Base-by-base conservation (phyloP, 805 yeast genomes). In the Kregervanrija fluxuum region DNA sequence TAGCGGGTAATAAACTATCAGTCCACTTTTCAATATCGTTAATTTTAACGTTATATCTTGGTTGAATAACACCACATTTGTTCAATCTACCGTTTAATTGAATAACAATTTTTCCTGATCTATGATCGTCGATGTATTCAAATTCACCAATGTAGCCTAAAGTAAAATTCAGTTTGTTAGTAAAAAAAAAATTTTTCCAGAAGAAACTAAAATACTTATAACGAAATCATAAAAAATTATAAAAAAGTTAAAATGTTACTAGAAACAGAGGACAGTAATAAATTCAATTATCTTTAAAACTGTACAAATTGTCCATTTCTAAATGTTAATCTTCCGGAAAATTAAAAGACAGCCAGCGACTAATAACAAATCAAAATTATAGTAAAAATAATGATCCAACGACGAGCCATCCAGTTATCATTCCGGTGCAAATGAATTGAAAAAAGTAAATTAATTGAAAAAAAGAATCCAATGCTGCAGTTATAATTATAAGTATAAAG, bases 391-490 rank as follows among this genome's bases (percentile, higher is more conserved):
- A 30, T 15, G 41, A 38, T 41, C 37, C 66, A 69, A 85, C 83
- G 85, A 77, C 96, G 79, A 69, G 72, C 90, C 95, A 86, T 87
- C 96, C 89, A 90, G 96, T 90, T 89, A 90, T 89, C 95, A 86
- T 82, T 80, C 83, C 95, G 96, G 93, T 67, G 66, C 33, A 31
- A 42, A 17, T 16, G 14, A 14, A 33, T n/a, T 5, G 8, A 16
- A 13, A n/a, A 34, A 40, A 11, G 35, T 14, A 47, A 17, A 17
- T 17, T 17, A 4, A 17, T 3, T 17, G 3, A 5, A 17, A n/a
- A 36, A 36, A 22, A 30, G 31, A 30, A 38, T n/a, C 10, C 16
- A 36, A 9, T 14, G 13, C 35, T 32, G 11, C 11, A 32, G 33
- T 16, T 16, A 32, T 11, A 28, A n/a, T 38, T 38, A 22, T 22